Evolutionary conservation across 1,284 basidiomycete genomes (phyloP).

Genomic region (Fomitopsis palustris): DNA sequence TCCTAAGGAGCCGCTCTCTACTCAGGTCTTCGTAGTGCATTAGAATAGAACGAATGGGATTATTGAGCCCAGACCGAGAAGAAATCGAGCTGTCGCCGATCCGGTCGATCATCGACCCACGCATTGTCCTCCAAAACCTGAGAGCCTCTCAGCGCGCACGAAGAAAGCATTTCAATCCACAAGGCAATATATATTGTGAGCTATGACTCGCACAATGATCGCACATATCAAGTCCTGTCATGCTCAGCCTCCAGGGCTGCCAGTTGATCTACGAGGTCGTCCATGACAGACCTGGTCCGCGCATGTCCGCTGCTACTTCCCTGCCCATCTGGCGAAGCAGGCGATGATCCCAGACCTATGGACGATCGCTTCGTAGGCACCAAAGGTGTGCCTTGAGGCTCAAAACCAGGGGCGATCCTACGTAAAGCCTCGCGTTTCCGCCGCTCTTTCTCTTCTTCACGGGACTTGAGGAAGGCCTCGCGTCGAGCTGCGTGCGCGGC

Average conservation of each 20-base stretch:
- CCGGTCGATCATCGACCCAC: no score
- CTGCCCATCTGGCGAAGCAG: not conserved
- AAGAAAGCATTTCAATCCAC: no score
- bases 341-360: conserved; percentile 10
- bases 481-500: conserved; percentile 62
- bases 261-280: conserved; percentile 74
- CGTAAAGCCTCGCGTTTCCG: conserved; percentile 73
- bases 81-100: no score
- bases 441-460: conserved; percentile 76
- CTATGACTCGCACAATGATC: no score
- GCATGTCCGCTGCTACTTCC: conserved; percentile 9
- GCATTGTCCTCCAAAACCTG: no score
- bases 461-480: conserved; percentile 63
- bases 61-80: no score
- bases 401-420: conserved; percentile 72
- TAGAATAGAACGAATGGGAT: no score
- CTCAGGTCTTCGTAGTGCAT: no score
- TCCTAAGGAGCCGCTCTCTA: no score
- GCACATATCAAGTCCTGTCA: not conserved
- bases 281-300: conserved; percentile 63
- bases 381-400: conserved; percentile 52
- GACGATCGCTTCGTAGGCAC: conserved; percentile 41
- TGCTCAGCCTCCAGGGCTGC: conserved; percentile 52
- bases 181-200: no score
- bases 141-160: no score